phyloP scores from a whole-genome alignment of 2,329 filamentous ascomycete genomes.

The Aspergillus ibericus region DNA sequence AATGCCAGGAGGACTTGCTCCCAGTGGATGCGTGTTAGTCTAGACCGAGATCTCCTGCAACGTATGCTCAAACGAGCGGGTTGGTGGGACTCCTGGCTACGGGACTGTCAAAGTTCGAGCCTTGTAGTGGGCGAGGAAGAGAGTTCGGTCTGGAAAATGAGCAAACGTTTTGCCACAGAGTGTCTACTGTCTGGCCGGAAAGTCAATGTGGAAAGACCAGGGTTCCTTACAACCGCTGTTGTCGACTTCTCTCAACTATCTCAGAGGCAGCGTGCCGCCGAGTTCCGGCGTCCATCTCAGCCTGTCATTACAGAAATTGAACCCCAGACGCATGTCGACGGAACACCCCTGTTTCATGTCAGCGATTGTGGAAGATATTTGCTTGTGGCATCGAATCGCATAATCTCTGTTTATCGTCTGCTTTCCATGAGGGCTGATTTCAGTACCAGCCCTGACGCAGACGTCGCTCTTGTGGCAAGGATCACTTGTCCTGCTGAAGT shows the following conservation, averaged over 20 bases:
- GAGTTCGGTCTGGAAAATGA: conserved; percentile 42
- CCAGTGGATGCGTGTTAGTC: conserved; percentile 59
- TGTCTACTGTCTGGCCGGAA: conserved; percentile 46
- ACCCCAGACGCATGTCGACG: neutral
- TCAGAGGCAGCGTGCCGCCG: conserved; percentile 13
- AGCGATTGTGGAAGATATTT: conserved; percentile 62
- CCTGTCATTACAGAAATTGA: conserved; percentile 27
- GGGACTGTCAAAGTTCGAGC: conserved; percentile 32
- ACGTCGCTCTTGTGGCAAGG: conserved; percentile 45
- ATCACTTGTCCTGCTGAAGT: conserved; percentile 60
- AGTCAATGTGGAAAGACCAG: conserved; percentile 28
- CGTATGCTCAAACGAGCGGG: conserved; percentile 58
- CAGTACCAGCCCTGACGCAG: conserved; percentile 33
- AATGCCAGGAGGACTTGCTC: conserved; percentile 61
- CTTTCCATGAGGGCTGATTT: conserved; percentile 22
- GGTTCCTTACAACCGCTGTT: conserved; percentile 42
- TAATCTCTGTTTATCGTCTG: conserved; percentile 59
- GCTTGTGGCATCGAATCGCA: conserved; percentile 54
- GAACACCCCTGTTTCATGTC: conserved; percentile 48
- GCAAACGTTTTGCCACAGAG: conserved; percentile 51
- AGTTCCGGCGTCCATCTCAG: conserved; percentile 8
- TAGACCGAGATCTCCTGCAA: conserved; percentile 53
- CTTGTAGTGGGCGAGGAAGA: conserved; percentile 39
- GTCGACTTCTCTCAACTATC: conserved; percentile 29
- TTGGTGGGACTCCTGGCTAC: conserved; percentile 50